Base-by-base conservation (phyloP, 176 grass and related monocot species). In the Dendrocalamus sinicus region DNA sequence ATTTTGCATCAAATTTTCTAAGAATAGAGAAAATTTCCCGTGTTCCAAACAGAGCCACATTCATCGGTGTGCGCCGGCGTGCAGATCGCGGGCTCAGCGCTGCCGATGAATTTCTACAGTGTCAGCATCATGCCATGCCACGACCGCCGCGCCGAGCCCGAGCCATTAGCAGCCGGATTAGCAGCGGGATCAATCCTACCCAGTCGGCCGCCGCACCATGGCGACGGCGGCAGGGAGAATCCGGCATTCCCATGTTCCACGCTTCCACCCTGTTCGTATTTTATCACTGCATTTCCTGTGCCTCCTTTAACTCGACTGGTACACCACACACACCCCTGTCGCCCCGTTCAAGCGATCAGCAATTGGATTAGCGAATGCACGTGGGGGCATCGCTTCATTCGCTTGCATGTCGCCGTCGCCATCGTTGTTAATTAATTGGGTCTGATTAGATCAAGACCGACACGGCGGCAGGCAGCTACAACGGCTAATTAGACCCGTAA, bases 401-500 rank as follows among this genome's bases (percentile, higher is more conserved):
- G 40, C 40, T 43, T 59, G 57, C 22, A 8, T 9, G 22, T 24
- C 55, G 5, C 10, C 37, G 4, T 39, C 37, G 37, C 37, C 37
- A 39, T 39, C 26, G 24, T 40, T 52, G 40, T 17, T 39, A 64
- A 28, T 15, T 28, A 28, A 12, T 32, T 10, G 83, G 8, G 5
- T 45, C 26, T 32, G 26, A 32, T 39, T 11, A 64, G 78, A 81
- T 68, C 5, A 55, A 20, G 46, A 28, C 47, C 67, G 57, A 66
- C 85, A 81, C 57, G 8, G 0, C 64, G 0, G 19, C 73, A 35
- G 70, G 58, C 66, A 15, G 59, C 78, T 81, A 68, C 72, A 82
- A 69, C 71, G 71, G 86, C 78, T 87, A 87, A 71, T 76, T 69
- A 74, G 78, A 59, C 20, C 8, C 20, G 26, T 30, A 70, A 57